Conservation (phyloP, 129 eudicot genomes). For the Saussurea involucrata region DNA sequence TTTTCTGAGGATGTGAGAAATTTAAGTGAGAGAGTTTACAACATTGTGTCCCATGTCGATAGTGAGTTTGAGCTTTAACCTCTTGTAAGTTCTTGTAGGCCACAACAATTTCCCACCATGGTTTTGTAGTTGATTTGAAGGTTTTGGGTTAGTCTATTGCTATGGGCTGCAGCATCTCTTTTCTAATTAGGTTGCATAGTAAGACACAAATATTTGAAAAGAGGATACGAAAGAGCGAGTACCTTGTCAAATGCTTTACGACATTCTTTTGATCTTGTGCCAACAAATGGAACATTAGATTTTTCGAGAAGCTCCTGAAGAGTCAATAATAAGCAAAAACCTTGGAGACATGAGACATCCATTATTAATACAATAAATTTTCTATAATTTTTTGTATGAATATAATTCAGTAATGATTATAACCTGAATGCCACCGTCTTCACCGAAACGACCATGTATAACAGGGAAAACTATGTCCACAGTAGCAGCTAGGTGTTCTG, state of each 20-base stretch:
- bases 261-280: constrained; percentile 75
- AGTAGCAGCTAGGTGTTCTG: constrained; percentile 67
- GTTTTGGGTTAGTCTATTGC: background rate
- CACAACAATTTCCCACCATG: background rate
- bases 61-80: background rate
- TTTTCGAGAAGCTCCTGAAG: constrained; percentile 75
- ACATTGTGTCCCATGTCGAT: background rate
- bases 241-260: constrained; percentile 93
- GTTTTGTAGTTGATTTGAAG: background rate
- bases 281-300: constrained; percentile 82
- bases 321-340: constrained; percentile 2
- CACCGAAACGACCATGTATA: constrained; percentile 93
- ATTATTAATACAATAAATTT: background rate
- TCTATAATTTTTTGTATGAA: background rate
- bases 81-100: background rate
- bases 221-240: background rate
- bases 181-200: background rate
- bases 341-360: background rate
- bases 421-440: constrained; percentile 94
- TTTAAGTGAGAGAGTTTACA: background rate
- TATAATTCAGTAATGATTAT: constrained; percentile 12
- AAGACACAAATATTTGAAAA: background rate
- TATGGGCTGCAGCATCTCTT: background rate
- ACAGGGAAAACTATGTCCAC: constrained; percentile 94
- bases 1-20: background rate